A percentile compares a stretch with the other conserved stretches of the same genome.
phyloP scores from a whole-genome alignment of 768 basidiomycete genomes.

The Pisolithus orientalis region DNA sequence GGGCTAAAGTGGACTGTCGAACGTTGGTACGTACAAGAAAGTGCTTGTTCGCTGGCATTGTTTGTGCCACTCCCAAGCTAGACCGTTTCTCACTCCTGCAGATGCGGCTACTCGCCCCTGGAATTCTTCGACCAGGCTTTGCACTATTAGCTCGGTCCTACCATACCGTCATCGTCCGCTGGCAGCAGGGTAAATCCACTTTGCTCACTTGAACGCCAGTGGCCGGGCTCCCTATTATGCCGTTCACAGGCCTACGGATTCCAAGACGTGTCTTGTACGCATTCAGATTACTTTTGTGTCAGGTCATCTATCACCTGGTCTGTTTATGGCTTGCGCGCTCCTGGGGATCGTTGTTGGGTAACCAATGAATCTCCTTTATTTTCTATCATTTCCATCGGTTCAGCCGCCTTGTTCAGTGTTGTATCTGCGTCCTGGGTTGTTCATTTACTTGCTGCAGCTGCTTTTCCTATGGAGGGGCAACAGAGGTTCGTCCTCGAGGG shows the following conservation, averaged over 20 bases:
- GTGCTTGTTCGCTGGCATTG: conserved; percentile 10
- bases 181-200: conserved; percentile 5
- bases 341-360: conserved; percentile 1
- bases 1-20: conserved; percentile 18
- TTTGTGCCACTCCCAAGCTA: conserved; percentile 5
- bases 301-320: conserved; percentile 21
- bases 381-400: conserved; percentile 1
- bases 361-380: conserved; percentile 9
- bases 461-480: conserved; percentile 38
- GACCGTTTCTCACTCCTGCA: conserved; percentile 14
- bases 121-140: conserved; percentile 15
- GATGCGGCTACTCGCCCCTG: conserved; percentile 17
- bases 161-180: conserved; percentile 14
- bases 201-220: not conserved
- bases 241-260: conserved; percentile 3
- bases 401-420: conserved; percentile 12
- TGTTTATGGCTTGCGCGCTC: conserved; percentile 11
- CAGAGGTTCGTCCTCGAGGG: conserved; percentile 56
- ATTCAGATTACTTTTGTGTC: conserved; percentile 6
- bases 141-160: conserved; percentile 34
- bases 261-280: conserved; percentile 29
- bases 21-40: conserved; percentile 32
- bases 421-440: conserved; percentile 10
- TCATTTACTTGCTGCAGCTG: conserved; percentile 32
- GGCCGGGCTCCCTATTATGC: not conserved